phyloP scores from a whole-genome alignment of 2,329 filamentous ascomycete genomes.

The Nannizzia gypsea region DNA sequence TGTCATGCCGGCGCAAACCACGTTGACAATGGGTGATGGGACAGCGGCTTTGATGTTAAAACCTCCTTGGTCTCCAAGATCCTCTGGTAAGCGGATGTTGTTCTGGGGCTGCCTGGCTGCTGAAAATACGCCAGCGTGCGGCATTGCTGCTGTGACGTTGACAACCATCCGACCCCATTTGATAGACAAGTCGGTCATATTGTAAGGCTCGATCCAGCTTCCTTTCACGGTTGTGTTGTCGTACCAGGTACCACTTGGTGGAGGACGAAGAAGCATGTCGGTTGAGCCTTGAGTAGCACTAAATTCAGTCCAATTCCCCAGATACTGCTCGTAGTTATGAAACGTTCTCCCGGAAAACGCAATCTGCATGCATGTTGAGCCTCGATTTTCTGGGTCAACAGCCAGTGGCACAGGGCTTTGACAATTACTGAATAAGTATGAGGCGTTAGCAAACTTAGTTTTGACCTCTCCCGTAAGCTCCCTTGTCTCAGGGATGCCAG shows the following conservation, averaged over 20 bases:
- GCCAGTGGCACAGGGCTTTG: slow-evolving; percentile 45
- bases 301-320: slow-evolving; percentile 43
- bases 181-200: slow-evolving; percentile 40
- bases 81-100: slow-evolving; percentile 56
- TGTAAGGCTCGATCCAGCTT: slow-evolving; percentile 51
- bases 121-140: slow-evolving; percentile 56
- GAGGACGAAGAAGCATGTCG: slow-evolving; percentile 42
- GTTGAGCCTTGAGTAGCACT: slow-evolving; percentile 33
- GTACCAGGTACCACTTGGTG: slow-evolving; percentile 50
- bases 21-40: slow-evolving; percentile 58
- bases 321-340: slow-evolving; percentile 55
- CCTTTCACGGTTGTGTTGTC: slow-evolving; percentile 62
- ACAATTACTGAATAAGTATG: slow-evolving; percentile 47
- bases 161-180: slow-evolving; percentile 51
- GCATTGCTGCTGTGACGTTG: slow-evolving; percentile 67
- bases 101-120: slow-evolving; percentile 53
- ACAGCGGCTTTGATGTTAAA: slow-evolving; percentile 59
- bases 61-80: slow-evolving; percentile 53
- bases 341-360: slow-evolving; percentile 57
- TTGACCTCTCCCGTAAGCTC: slow-evolving; percentile 46
- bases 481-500: slow-evolving; percentile 40
- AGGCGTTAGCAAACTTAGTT: slow-evolving; percentile 51
- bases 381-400: slow-evolving; percentile 32
- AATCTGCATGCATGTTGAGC: slow-evolving; percentile 54
- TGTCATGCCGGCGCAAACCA: slow-evolving; percentile 58